Evolutionary conservation across 2,329 filamentous ascomycete genomes (phyloP), one percentile per base, ranked within the genome.

Genomic region (Xylaria sp.): DNA sequence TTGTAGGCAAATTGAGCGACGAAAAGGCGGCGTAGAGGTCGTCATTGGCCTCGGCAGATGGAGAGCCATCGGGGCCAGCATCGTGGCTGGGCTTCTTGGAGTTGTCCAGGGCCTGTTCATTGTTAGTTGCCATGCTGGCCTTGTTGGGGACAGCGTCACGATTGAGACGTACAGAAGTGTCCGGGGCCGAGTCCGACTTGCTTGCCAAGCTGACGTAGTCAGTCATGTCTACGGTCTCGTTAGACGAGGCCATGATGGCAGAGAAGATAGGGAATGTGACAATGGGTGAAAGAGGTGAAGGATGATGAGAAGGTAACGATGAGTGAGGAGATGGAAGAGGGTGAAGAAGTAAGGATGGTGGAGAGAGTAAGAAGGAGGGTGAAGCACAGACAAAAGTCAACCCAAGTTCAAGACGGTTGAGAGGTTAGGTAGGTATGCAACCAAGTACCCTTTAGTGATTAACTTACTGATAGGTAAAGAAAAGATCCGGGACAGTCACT

Each of bases 1-100:
- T 55, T 0, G 68, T 55, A 6, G 71, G 65, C 13, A 82, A 64
- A 0, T 68, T 64, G 10, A 80, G 72, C 48, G 74, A 70, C 18
- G 73, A 65, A 63, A 78, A 78, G 30, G 76, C 73, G 1, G 67
- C 62, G 47, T 62, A 68, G 5, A 73, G 49, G 10, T 66, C 62
- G 8, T 66, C 63, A 19, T 63, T 30, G 6, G 67, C 61, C 13
- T 63, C 58, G 3, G 55, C 48, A 5, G 66, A 60, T 54, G 6
- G 52, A 44, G 13, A 46, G 23, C 5, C 23, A 30, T 30, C 30
- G 37, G 35, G n/a, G 9, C 39, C 2, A 47, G 56, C 58, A 48
- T 64, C 59, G 44, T 67, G 68, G 42, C 55, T 65, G 30, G 68
- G 68, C 39, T 58, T 59, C 42, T 60, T 49, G 6, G 48, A 52